Evolutionary conservation across 169 alveolate genomes (phyloP).

Genomic region (Plasmodium inui): DNA sequence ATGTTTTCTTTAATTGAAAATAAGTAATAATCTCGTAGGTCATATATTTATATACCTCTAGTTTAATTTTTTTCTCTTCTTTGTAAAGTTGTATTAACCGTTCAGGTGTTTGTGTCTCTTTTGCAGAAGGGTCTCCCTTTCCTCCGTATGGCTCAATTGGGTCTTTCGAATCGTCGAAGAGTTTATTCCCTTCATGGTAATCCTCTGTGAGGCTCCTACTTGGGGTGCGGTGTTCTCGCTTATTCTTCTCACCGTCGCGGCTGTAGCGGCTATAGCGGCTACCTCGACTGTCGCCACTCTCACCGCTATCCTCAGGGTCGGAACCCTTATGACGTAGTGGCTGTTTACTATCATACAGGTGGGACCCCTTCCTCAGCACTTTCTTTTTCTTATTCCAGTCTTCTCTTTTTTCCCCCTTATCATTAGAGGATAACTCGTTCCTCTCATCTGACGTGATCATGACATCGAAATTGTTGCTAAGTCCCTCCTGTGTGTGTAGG

Average conservation of each 20-base stretch:
- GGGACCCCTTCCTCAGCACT: neutral
- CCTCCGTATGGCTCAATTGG: neutral
- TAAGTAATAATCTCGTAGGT: constrained; percentile 54
- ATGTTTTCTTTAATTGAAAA: constrained; percentile 65
- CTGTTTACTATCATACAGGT: neutral
- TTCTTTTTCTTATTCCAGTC: neutral
- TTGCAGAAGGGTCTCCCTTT: neutral
- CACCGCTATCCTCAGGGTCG: neutral
- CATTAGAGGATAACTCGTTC: neutral
- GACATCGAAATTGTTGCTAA: neutral
- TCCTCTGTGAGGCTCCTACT: neutral
- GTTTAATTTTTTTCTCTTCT: constrained; percentile 58
- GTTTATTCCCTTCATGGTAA: constrained; percentile 6
- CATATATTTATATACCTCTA: constrained; percentile 63
- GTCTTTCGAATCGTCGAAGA: constrained; percentile 19
- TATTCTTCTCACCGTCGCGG: neutral
- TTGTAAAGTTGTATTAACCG: constrained; percentile 57
- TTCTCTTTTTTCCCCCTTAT: neutral
- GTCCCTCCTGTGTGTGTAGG: neutral
- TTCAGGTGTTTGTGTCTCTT: constrained; percentile 46
- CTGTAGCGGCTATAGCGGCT: neutral
- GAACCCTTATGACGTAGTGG: neutral
- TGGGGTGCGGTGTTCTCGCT: neutral
- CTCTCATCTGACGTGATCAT: neutral
- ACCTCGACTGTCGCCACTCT: neutral